Evolutionary conservation across 2,329 filamentous ascomycete species (phyloP).

Genomic region (Escovopsis weberi): DNA sequence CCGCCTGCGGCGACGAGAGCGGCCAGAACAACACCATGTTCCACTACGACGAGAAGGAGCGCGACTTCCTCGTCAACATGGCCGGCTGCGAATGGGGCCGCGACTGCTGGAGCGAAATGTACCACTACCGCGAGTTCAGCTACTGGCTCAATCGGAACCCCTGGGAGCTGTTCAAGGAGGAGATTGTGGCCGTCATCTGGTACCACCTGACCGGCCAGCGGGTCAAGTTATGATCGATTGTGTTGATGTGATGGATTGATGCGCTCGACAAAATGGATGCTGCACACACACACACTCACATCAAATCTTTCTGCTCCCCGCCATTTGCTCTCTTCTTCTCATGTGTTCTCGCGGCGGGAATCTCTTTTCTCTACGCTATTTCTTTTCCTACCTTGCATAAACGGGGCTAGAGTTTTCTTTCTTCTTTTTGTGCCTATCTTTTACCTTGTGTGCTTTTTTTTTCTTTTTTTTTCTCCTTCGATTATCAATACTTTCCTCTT

Average conservation of each 20-base stretch:
- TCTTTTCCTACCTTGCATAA: no score
- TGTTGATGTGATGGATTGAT: background rate
- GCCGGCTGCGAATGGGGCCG: conserved; percentile 93
- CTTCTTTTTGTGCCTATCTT: no score
- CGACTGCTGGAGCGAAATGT: conserved; percentile 97
- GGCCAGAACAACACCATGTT: conserved; percentile 55
- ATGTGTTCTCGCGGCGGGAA: no score
- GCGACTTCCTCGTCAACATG: conserved; percentile 97
- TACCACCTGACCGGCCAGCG: conserved; percentile 48
- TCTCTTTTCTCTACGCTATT: no score
- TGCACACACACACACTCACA: no score
- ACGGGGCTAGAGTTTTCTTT: no score
- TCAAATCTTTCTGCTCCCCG: no score
- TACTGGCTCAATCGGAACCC: conserved; percentile 72
- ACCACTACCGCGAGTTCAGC: conserved; percentile 82
- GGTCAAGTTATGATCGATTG: conserved; percentile 34
- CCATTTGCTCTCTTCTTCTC: no score
- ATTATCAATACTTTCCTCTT: background rate
- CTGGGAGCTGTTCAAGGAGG: conserved; percentile 67
- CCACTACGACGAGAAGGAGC: conserved; percentile 74
- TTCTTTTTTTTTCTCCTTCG: background rate
- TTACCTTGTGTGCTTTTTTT: background rate
- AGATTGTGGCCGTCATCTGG: conserved; percentile 45
- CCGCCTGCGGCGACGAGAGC: conserved; percentile 64
- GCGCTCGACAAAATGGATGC: background rate